Percentiles rank a stretch among this genome's conserved stretches.
Conservation (phyloP, 148 eudicot genomes). For the Chenopodium formosanum region DNA sequence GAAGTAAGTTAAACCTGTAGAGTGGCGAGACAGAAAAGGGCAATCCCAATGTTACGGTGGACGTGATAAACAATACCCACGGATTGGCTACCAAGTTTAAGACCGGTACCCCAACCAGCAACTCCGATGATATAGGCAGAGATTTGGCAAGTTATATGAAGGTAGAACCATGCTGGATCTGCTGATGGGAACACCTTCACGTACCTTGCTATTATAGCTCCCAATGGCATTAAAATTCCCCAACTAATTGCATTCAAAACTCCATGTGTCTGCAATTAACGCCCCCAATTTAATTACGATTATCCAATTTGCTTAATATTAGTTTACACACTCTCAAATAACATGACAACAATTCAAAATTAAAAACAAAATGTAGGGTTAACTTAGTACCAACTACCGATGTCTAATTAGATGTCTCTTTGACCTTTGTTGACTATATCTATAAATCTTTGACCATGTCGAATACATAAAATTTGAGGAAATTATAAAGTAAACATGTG, state of each 20-base stretch:
- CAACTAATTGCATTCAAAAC: constrained; percentile 52
- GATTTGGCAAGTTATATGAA: constrained; percentile 45
- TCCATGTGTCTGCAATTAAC: constrained; percentile 49
- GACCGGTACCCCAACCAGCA: constrained; percentile 51
- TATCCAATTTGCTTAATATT: background rate
- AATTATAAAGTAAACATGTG: no score
- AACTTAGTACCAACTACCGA: no score
- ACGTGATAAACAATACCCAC: constrained; percentile 24
- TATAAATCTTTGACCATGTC: no score
- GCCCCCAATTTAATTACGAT: background rate
- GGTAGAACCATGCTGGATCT: constrained; percentile 34
- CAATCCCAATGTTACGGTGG: constrained; percentile 46
- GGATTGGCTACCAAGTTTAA: constrained; percentile 48
- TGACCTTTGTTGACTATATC: no score
- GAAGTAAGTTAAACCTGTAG: constrained; percentile 41
- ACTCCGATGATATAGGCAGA: constrained; percentile 52
- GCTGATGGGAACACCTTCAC: constrained; percentile 33
- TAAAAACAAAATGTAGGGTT: no score
- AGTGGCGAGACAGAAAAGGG: constrained; percentile 57
- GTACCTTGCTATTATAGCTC: constrained; percentile 61
- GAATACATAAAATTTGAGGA: no score
- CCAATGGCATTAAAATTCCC: constrained; percentile 64
- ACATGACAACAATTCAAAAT: no score
- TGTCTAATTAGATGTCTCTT: no score
- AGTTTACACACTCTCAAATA: no score